Base-by-base conservation (phyloP, 164 flowering plant species). In the Vitis amurensis region DNA sequence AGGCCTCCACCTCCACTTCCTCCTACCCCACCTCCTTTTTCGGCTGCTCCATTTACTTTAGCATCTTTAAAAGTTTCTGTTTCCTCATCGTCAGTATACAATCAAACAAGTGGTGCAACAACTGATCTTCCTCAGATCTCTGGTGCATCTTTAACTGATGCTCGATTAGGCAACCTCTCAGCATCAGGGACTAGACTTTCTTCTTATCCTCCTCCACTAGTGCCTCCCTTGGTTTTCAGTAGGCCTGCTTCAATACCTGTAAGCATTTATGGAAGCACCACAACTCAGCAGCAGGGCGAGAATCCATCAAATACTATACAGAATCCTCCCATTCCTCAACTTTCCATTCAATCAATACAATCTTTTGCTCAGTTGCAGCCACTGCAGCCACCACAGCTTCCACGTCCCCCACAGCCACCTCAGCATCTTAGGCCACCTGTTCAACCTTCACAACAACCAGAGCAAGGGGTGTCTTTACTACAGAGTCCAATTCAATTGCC, bases 1-100 rank as follows among this genome's bases (percentile, higher is more conserved):
- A 85, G 97, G 79, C 94, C 87, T 68, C 87, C 76, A 50, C 98
- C 96, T 12, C 98, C 96, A 27, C 99, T 91, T 80, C 97, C 97
- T 68, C 97, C 97, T 49, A 92, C 86, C 6, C 93, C 97, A 11
- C 95, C 97, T 47, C 99, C 98, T 51, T 87, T 76, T 76, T 74
- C 87, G 29, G 71, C 89, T 50, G 59, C 77, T 73, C 75, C 89
- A 29, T 76, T 77, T 67, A 70, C 72, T 66, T 74, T 81, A 57
- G 51, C 85, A 55, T 75, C 89, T 9, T 48, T 72, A 19, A 87
- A 81, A 52, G 63, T 75, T 64, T 70, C 87, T 55, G 71, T 74
- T 59, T 74, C 88, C 23, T 91, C 79, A 30, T 67, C 85, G 29
- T 73, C 82, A 50, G 67, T 59, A 14, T 87, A 87, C 66, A 81